Evolutionary conservation across 495 filamentous ascomycete species (phyloP), one percentile per base, ranked within the genome.

Genomic region (Hypoxylon intermedium): DNA sequence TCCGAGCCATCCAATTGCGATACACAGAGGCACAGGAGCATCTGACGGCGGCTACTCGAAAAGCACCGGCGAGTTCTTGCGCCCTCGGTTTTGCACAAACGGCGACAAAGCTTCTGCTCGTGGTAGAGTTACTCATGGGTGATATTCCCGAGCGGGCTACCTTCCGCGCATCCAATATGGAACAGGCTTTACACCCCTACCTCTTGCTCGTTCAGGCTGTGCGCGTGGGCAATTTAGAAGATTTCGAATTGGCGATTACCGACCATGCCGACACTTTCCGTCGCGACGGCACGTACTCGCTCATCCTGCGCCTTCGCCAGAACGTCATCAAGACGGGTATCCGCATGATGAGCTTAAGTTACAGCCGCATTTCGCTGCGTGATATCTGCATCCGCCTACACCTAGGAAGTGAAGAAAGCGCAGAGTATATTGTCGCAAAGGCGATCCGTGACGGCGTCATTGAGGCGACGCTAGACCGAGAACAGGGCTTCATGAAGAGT

Each of bases 321-420:
- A 98, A 98, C 75, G 94, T 98, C 72, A 98, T 98, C 85, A 97
- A 96, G 79, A 98, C 94, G 28, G 94, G 94, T 64, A 94, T 98
- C 63, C 91, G 94, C 59, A 97, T 97, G 91, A 97, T 98, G 87
- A 97, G 93, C 23, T 79, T 98, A 68, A 94, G 92, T 47, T 98
- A 98, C 77, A 96, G 93, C 46, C 88, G 92, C 53, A 98, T 98
- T 70, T 96, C 92, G n/a, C 83, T 98, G 40, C 86, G 94, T 48
- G 94, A 98, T 69, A 98, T 98, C 60, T 98, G 95, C 79, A 90
- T 97, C 57, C 89, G 94, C 41, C 81, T 98, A 48, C 88, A 91
- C 36, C 77, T 98, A n/a, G 89, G 91, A 51, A 92, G 87, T 60
- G 94, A 98, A 72, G 92, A 98, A 79, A 93, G 88, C 45, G 94